Evolutionary conservation across 805 yeast genomes (phyloP), one percentile per base, ranked within the genome.

Genomic region (Tetrapisispora phaffii): DNA sequence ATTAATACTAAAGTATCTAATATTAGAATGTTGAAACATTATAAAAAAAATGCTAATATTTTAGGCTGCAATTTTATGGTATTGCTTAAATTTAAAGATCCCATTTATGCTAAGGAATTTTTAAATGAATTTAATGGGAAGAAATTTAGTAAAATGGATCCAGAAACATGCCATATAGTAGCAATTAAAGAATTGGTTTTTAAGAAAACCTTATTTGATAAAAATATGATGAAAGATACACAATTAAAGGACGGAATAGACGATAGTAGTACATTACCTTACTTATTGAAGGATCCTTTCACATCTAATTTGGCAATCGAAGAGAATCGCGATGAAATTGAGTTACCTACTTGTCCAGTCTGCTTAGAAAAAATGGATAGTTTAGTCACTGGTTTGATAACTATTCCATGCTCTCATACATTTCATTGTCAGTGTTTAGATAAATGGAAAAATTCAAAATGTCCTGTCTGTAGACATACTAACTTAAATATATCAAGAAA

Each of bases 321-420:
- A 39, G 37, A 51, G 56, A 8, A 45, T 48, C 3, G 52, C 62
- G 29, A 55, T 63, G 36, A 54, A 56, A 12, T 54, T 31, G 96
- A 88, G 59, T 69, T 88, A 26, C 96, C 97, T 0, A 84, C 93
- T 0, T 88, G 97, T 57, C 96, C 96, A 0, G 96, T 88, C 0
- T 88, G 97, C 58, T 67, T 88, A 16, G 97, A 88, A 55, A 69
- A 94, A 48, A 80, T 88, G 82, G 97, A 88, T 58, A 71, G 88
- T 1, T 76, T 75, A 20, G 69, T 83, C 4, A 79, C 95, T 0
- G 97, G 97, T 0, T 68, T 88, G 10, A 66, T 87, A 6, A 89
- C 96, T 0, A 88, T 85, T 29, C 88, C 93, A 2, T 89, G 96
- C 50, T 96, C 86, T 59, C 97, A 88, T 59, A 85, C 96, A 0